Evolutionary conservation across 805 yeast species (phyloP).

Genomic region (Ogataea philodendri): DNA sequence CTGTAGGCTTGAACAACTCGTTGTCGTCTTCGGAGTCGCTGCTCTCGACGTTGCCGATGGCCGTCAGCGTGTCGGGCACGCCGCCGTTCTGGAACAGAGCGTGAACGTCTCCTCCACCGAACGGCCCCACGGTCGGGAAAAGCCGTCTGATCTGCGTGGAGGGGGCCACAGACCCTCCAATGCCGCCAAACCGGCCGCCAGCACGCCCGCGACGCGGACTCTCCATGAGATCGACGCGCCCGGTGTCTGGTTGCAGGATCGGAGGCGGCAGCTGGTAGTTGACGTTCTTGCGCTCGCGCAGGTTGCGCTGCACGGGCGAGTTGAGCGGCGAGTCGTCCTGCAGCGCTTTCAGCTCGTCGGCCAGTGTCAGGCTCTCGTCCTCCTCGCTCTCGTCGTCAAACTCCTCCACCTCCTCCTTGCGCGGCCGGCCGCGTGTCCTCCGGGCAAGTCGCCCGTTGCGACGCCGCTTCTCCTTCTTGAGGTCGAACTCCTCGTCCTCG

Average conservation of each 20-base stretch:
- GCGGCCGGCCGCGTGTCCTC: conserved; percentile 12
- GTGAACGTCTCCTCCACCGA: conserved; percentile 92
- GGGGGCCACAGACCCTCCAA: conserved; percentile 20
- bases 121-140: conserved; percentile 95
- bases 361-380: conserved; percentile 39
- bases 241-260: conserved; percentile 42
- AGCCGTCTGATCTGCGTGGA: conserved; percentile 57
- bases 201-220: conserved; percentile 17
- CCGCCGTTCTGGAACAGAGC: conserved; percentile 71
- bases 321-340: conserved; percentile 56
- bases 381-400: conserved; percentile 14
- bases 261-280: conserved; percentile 88
- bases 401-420: conserved; percentile 14
- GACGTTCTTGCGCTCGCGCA: conserved; percentile 68
- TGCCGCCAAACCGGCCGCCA: conserved; percentile 26
- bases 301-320: conserved; percentile 46
- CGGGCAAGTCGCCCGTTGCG: conserved; percentile 11
- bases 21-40: conserved; percentile 51
- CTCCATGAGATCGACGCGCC: conserved; percentile 1
- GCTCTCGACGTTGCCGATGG: conserved; percentile 39
- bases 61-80: conserved; percentile 43
- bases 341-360: conserved; percentile 65
- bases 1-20: conserved; percentile 35
- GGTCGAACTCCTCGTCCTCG: conserved; percentile 23
- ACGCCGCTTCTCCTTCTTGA: conserved; percentile 2